These are phyloP conservation scores for Colletotrichum endophyticum DNA, from an alignment of 2,329 filamentous ascomycete genomes.

Conservation along the genomic window DNA sequence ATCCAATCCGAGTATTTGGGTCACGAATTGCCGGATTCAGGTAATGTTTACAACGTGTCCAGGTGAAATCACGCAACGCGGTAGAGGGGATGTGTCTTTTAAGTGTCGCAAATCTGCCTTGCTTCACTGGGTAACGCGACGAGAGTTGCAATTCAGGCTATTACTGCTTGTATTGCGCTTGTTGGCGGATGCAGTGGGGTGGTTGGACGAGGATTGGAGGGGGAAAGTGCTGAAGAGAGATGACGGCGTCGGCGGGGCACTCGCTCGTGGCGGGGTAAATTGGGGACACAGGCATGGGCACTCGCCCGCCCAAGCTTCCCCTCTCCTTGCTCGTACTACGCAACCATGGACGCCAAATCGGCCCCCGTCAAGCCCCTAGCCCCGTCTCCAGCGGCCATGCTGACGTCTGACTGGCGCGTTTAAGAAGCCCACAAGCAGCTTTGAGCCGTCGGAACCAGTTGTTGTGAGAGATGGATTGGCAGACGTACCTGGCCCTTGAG, in stretches of 20 bases:
- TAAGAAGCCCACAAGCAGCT: background rate
- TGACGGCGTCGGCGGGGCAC: constrained; percentile 5
- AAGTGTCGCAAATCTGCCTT: background rate
- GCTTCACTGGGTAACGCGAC: background rate
- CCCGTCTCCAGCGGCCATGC: background rate
- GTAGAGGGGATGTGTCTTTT: background rate
- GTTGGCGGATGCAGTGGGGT: constrained; percentile 7
- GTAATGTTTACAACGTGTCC: background rate
- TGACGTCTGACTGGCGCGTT: constrained; percentile 6
- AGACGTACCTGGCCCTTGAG: background rate
- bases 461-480: background rate
- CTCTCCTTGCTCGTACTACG: background rate
- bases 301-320: background rate
- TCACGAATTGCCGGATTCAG: background rate
- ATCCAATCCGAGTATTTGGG: background rate
- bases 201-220: background rate
- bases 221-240: background rate
- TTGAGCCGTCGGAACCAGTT: background rate
- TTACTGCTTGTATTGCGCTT: constrained; percentile 13
- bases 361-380: background rate
- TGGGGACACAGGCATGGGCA: background rate
- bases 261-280: constrained; percentile 19
- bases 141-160: constrained; percentile 16
- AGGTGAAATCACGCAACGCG: background rate
- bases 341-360: background rate